Evolutionary conservation across 176 grass and related monocot genomes (phyloP), one percentile per base, ranked within the genome.

Genomic region (Aegilops sharonensis): DNA sequence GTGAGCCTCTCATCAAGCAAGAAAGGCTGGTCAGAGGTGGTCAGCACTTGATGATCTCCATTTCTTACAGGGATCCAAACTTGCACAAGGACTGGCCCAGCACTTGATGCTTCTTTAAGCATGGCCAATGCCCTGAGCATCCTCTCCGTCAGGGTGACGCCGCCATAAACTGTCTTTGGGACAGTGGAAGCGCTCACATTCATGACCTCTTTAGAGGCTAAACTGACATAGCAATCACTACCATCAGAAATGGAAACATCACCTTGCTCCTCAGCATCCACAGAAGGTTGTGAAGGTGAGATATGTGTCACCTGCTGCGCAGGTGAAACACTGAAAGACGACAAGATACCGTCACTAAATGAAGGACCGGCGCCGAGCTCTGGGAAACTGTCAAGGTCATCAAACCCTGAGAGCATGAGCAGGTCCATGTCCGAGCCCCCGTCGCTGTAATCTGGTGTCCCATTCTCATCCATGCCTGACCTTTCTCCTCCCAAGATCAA

Each of bases 21-120:
- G 83, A 88, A 80, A 17, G 92, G 92, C 79, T 94, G 92, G n/a
- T 94, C 89, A 50, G 76, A 82, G 61, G 89, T 94, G 68, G 83
- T 91, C 57, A 94, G 76, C 6, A 94, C 63, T 23, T 63, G 69
- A 1, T 91, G 62, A n/a, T 84, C 80, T 30, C 89, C 84, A n/a
- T 76, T 84, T 29, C 69, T 89, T 35, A 91, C 75, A 25, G 92
- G 92, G 84, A 84, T 87, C 92, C 92, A 94, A 67, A 89, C 84
- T 80, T 94, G 92, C 25, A 63, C 89, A 39, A 94, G 89, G 64
- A 89, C 72, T 34, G 68, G 50, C 64, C 75, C 86, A 47, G 70
- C 35, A 48, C 18, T 62, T 77, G 76, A 91, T 17, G 60, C 81
- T 30, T 89, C 83, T 79, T 87, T 91, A 36, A 94, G 34, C 42